These are phyloP conservation scores for Dionaea muscipula DNA, from an alignment of 179 eudicot genomes.

Conservation along the genomic window DNA sequence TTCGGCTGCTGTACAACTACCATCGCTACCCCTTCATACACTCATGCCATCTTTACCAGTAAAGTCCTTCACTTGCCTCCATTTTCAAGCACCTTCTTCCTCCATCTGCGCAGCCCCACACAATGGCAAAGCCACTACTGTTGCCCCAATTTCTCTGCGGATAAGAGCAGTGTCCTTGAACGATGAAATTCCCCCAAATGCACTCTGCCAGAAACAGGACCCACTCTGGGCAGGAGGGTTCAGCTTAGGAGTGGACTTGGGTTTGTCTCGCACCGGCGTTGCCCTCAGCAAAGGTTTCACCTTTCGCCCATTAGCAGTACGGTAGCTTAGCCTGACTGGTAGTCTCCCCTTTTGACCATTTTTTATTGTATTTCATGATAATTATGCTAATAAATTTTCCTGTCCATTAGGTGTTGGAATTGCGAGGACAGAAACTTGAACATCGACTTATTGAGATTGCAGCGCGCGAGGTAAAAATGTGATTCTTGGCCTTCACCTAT, in stretches of 20 bases:
- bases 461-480: constrained; percentile 45
- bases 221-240: constrained; percentile 56
- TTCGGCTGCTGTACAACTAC: too few species aligned
- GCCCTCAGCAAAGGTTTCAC: constrained; percentile 73
- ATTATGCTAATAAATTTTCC: neutral
- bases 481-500: too few species aligned
- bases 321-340: neutral
- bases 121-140: too few species aligned
- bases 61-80: too few species aligned
- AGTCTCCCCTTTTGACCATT: neutral
- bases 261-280: constrained; percentile 69
- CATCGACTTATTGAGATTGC: constrained; percentile 60
- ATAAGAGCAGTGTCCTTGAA: constrained; percentile 6
- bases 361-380: neutral
- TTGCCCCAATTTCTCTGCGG: neutral
- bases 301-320: constrained; percentile 63
- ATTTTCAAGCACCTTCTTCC: too few species aligned
- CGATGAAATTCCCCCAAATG: constrained; percentile 47
- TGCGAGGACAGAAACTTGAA: constrained; percentile 76
- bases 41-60: too few species aligned
- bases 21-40: too few species aligned
- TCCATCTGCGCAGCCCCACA: too few species aligned
- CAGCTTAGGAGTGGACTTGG: constrained; percentile 67
- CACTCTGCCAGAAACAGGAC: constrained; percentile 32
- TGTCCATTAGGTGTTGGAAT: constrained; percentile 42